Base-by-base conservation (phyloP, 148 eudicot genomes). In the Nyssa sinensis region DNA sequence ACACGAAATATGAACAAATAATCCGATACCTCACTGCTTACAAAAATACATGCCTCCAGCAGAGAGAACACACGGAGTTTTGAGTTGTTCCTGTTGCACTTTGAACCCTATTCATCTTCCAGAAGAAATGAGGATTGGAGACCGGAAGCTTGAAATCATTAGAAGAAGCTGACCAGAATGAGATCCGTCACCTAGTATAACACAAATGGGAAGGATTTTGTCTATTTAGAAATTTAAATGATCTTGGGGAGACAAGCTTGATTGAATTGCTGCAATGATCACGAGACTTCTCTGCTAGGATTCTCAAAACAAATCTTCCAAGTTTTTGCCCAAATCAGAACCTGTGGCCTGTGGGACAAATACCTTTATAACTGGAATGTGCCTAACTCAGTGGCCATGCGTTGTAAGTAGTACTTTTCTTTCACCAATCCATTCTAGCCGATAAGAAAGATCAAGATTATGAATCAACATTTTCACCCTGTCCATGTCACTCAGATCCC, bases 361-460 rank as follows among this genome's bases (percentile, higher is more conserved):
- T 33, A 28, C 19, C 41, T 39, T 70, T 82, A 88, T 83, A 92
- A 70, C 78, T 85, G 91, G 80, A 92, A 92, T 71, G 78, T 88
- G 69, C 96, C 98, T 13, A 92, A 68, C 62, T 90, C 90, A 27
- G n/a, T 85, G 88, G 33, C 89, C 95, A 69, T 89, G 98, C 71
- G 85, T 86, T 37, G 74, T 62, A 37, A 94, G 92, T 29, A 79
- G 80, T 49, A 92, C 87, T 83, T 87, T 86, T 71, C 90, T 91
- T 70, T 88, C 86, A 58, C 89, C 92, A 66, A 79, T 86, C 98
- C 98, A 94, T 78, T 85, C 91, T 44, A 94, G 82, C 69, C 87
- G 84, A 78, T 94, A 92, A 35, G 97, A 94, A 65, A 94, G 87
- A 75, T 94, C 98, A 49, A 94, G 88, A 81, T 89, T 89, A 55